Conservation (phyloP, 2,329 filamentous ascomycete species). For the Phialophora expanda region DNA sequence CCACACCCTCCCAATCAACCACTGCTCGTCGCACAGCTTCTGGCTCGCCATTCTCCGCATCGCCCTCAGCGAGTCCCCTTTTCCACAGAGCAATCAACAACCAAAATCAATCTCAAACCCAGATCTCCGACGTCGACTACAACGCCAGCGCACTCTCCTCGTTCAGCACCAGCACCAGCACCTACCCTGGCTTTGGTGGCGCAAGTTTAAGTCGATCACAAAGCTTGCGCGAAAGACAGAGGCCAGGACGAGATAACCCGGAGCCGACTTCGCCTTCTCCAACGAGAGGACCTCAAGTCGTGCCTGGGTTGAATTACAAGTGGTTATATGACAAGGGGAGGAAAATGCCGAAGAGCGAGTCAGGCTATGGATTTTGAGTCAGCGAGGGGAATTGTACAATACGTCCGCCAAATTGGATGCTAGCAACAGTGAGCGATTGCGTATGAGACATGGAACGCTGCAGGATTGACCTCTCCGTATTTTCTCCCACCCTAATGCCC, state of each 20-base stretch:
- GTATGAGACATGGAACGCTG: too few relatives aligned
- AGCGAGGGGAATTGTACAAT: too few relatives aligned
- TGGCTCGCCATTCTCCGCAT: slow-evolving; percentile 61
- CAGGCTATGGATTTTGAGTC: slow-evolving; percentile 28
- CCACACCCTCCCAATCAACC: slow-evolving; percentile 49
- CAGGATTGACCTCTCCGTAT: too few relatives aligned
- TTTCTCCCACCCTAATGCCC: too few relatives aligned
- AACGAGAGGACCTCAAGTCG: slow-evolving; percentile 63
- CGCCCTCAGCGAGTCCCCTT: slow-evolving; percentile 57
- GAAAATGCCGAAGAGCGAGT: slow-evolving; percentile 38
- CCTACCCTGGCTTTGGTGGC: slow-evolving; percentile 4
- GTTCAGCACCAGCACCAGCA: slow-evolving; percentile 26
- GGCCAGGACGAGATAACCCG: slow-evolving; percentile 27
- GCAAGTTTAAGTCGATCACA: slow-evolving; percentile 33
- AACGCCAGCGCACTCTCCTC: slow-evolving; percentile 22
- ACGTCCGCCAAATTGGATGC: too few relatives aligned
- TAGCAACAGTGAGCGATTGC: too few relatives aligned
- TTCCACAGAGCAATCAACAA: slow-evolving; percentile 68
- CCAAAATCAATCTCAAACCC: slow-evolving; percentile 22
- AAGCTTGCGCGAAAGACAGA: slow-evolving; percentile 33
- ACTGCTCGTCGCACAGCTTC: slow-evolving; percentile 42
- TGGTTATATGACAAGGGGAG: slow-evolving; percentile 90
- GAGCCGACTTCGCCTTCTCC: slow-evolving; percentile 33
- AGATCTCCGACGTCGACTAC: slow-evolving; percentile 31
- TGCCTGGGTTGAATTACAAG: slow-evolving; percentile 82